Base-by-base conservation (phyloP, 2,329 filamentous ascomycete species). In the Cladosporium sp. region DNA sequence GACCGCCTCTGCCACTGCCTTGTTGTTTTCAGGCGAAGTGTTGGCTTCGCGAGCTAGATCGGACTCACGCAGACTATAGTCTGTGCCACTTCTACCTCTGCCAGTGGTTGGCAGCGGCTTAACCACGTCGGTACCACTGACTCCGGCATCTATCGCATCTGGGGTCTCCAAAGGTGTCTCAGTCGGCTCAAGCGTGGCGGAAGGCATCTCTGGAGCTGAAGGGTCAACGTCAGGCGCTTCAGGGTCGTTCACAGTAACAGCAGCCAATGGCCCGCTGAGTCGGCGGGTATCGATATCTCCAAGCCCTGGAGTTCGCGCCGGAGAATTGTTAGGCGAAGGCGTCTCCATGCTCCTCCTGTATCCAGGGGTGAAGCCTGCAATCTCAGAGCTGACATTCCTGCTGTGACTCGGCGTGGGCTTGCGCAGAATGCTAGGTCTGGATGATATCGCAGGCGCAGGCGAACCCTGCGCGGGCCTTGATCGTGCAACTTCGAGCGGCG, bases 281-380 rank as follows among this genome's bases (percentile, higher is more conserved):
- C 67, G 59, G 25, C 60, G 61, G 40, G 61, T 55, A n/a, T 61
- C 61, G 5, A 59, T 59, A n/a, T 78, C 73, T 45, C 78, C 78
- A 36, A 87, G 67, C 20, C 77, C 75, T 3, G 84, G 84, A 34
- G 78, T 82, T 50, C 81, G 80, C n/a, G 84, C 84, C 34, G 85
- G 84, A 59, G 83, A 87, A 59, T 84, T 84, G 43, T 78, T 80
- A 17, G 79, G 77, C 60, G 78, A 83, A 3, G 85, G 84, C 37
- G 84, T 80, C 59, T 82, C 82, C 55, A 87, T 68, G 65, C 84
- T 82, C 47, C 82, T 79, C 55, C 82, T 78, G 69, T 84, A 82
- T 11, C 82, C 82, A 34, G 78, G 75, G 34, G 79, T 78, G 61
- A 84, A 80, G 36, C 56, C 59, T 15, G 60, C 50, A 39, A 75